These are phyloP conservation scores for Zea luxurians DNA, from an alignment of 176 grass and related monocot species.

Conservation along the genomic window DNA sequence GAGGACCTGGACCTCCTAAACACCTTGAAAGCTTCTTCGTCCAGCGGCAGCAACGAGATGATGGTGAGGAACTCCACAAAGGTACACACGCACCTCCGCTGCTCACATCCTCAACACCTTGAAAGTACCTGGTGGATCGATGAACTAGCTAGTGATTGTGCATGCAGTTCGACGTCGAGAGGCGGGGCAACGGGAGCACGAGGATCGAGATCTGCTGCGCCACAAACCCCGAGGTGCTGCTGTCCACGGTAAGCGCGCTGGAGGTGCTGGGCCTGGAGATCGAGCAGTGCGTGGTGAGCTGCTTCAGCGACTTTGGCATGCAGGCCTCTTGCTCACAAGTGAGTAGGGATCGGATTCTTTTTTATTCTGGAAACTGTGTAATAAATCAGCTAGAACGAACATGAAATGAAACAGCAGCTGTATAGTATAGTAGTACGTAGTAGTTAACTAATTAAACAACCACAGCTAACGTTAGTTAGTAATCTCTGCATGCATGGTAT, in stretches of 20 bases:
- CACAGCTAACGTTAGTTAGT: background rate
- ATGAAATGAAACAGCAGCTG: too few relatives aligned
- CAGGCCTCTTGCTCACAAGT: slow-evolving; percentile 73
- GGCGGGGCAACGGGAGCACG: slow-evolving; percentile 46
- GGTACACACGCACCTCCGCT: slow-evolving; percentile 20
- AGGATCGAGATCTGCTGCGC: slow-evolving; percentile 71
- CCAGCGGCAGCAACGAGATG: slow-evolving; percentile 47
- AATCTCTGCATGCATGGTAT: background rate
- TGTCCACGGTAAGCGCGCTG: slow-evolving; percentile 63
- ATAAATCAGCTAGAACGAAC: too few relatives aligned
- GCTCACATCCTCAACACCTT: too few relatives aligned
- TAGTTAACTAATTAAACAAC: too few relatives aligned
- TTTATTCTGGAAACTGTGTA: background rate
- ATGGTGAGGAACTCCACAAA: slow-evolving; percentile 61
- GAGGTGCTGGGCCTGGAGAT: slow-evolving; percentile 70
- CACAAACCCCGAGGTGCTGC: slow-evolving; percentile 52
- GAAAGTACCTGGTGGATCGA: background rate
- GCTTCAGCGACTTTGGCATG: slow-evolving; percentile 83
- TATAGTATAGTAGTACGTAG: too few relatives aligned
- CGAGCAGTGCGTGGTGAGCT: slow-evolving; percentile 75
- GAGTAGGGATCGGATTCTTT: background rate
- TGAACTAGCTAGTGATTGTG: slow-evolving; percentile 8
- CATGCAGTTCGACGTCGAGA: slow-evolving; percentile 70
- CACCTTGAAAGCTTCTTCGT: slow-evolving; percentile 41
- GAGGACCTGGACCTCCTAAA: slow-evolving; percentile 50